Base-by-base conservation (phyloP, 371 early-diverging fungal genomes). In the Saksenaea oblongispora region DNA sequence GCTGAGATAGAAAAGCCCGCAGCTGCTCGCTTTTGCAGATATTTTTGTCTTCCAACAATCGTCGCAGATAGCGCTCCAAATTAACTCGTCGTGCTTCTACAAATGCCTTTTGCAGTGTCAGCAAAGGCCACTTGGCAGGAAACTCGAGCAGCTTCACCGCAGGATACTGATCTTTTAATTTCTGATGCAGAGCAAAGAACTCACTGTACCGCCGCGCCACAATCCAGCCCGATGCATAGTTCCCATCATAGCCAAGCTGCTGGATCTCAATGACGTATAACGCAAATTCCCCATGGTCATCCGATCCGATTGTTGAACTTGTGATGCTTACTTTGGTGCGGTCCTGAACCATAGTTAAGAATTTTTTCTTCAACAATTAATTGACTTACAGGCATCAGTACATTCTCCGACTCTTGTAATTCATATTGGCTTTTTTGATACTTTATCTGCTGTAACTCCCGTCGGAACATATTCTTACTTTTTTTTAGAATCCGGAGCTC, bases 181-280 rank as follows among this genome's bases (percentile, higher is more conserved):
- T 75, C 31, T 87, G 88, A 63, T 95, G 93, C 51, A 95, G 70
- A 0, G 84, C 79, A 63, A 87, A 84, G 66, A 95, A 95, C 72
- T 95, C 95, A 37, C 87, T 84, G 74, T 91, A 94, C 0, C 93
- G 78, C 7, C 94, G 79, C 1, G 85, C 83, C 14, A 95, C 89
- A 41, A 92, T 84, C 94, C 94, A 94, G 0, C 92, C 90, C 1
- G 88, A 85, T 5, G 71, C 78, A 70, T 65, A 78, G n/a, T 75
- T 76, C 0, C 82, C 86, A 59, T 84, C 79, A 34, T 66, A 59
- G 0, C 71, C 86, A 31, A 86, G 59, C 57, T 89, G 88, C 44
- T 91, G 90, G 5, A 95, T 87, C 66, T 93, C 91, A 59, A 95
- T 89, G 51, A 87, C 83, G 65, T 93, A 95, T 5, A 90, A 71